Evolutionary conservation across 208 protist genomes (phyloP).

Genomic region (Crithidia bombi): DNA sequence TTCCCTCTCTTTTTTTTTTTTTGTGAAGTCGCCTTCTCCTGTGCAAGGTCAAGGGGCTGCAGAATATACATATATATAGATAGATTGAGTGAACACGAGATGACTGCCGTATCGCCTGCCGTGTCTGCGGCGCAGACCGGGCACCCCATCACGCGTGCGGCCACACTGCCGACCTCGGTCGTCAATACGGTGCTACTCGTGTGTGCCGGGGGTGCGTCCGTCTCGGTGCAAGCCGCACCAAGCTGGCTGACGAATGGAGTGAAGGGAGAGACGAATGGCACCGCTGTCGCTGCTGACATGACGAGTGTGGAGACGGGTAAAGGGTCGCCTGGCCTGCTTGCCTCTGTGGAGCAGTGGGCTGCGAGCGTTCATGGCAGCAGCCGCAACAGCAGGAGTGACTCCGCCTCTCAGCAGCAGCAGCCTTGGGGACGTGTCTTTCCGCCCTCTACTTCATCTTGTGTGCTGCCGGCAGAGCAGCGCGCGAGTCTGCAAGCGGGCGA

Average conservation of each 20-base stretch:
- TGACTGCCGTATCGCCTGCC: not conserved
- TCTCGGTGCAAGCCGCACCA: slow-evolving; percentile 30
- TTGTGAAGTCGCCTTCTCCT: not conserved
- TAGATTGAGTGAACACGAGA: no score
- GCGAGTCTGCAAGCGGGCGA: slow-evolving; percentile 21
- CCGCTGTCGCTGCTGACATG: not conserved
- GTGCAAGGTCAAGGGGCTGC: not conserved
- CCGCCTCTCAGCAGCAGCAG: not conserved
- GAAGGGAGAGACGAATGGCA: not conserved
- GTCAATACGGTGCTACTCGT: slow-evolving; percentile 5
- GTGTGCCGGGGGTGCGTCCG: slow-evolving; percentile 23
- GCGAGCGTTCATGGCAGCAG: not conserved
- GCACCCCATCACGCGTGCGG: slow-evolving; percentile 25
- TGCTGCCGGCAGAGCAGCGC: slow-evolving; percentile 15
- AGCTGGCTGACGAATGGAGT: not conserved
- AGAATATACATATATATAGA: not conserved
- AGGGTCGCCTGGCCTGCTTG: not conserved
- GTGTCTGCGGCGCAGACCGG: slow-evolving; percentile 1
- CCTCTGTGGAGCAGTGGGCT: slow-evolving; percentile 13
- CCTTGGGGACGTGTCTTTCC: not conserved
- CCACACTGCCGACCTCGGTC: slow-evolving; percentile 14
- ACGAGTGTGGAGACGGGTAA: slow-evolving; percentile 3
- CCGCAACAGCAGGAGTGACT: slow-evolving; percentile 3
- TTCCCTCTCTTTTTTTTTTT: slow-evolving; percentile 8
- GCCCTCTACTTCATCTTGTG: not conserved